Conservation (phyloP, 805 yeast species). For the Starmerella asiatica region DNA sequence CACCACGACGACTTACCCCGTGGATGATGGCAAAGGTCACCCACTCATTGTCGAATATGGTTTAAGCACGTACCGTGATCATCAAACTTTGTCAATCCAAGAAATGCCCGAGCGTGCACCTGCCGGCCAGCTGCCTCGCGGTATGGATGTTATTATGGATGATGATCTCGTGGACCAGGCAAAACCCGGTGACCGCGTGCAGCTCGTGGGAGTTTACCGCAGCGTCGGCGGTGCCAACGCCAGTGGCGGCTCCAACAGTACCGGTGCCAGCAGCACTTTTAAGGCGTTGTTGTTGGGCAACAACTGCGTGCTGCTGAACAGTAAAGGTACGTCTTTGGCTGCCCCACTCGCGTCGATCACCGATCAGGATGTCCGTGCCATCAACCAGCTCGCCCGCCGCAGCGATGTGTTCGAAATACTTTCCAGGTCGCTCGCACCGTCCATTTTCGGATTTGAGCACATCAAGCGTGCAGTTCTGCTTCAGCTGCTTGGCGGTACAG, state of each 20-base stretch:
- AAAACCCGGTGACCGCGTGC: slow-evolving; percentile 94
- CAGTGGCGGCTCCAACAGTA: slow-evolving; percentile 6
- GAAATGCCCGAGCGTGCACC: slow-evolving; percentile 98
- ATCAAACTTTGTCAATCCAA: slow-evolving; percentile 83
- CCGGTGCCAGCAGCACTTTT: slow-evolving; percentile 36
- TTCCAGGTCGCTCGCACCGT: slow-evolving; percentile 83
- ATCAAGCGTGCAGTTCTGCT: slow-evolving; percentile 83
- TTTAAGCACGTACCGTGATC: slow-evolving; percentile 80
- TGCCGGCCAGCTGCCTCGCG: slow-evolving; percentile 91
- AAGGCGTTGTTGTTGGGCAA: slow-evolving; percentile 75
- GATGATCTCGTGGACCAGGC: slow-evolving; percentile 85
- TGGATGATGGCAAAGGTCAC: slow-evolving; percentile 85
- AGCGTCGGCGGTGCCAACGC: slow-evolving; percentile 61
- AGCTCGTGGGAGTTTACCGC: slow-evolving; percentile 84
- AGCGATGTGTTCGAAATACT: slow-evolving; percentile 62
- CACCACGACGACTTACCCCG: slow-evolving; percentile 78
- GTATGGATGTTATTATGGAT: slow-evolving; percentile 82
- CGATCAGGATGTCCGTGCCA: slow-evolving; percentile 73
- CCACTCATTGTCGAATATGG: slow-evolving; percentile 86
- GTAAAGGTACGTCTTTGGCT: slow-evolving; percentile 46
- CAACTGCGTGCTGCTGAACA: slow-evolving; percentile 77
- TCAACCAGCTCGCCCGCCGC: slow-evolving; percentile 61
- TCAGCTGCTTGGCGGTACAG: slow-evolving; percentile 87
- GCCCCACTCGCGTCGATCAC: slow-evolving; percentile 68
- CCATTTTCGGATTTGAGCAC: slow-evolving; percentile 84